Evolutionary conservation across 257 asterid genomes (phyloP), one percentile per base, ranked within the genome.

Genomic region (Solanum piurae): DNA sequence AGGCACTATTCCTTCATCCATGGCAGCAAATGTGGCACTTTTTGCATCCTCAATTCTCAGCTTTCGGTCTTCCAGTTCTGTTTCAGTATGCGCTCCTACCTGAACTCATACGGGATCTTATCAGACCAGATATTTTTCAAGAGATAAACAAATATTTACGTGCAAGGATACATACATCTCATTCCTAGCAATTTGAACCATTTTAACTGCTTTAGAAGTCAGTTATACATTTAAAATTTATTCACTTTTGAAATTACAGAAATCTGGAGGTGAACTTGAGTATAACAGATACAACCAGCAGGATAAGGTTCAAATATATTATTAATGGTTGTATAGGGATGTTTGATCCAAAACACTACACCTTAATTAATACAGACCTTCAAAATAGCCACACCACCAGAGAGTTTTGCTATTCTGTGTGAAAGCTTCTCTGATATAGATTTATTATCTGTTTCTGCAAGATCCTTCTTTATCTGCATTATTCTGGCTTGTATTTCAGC

Each of bases 401-500:
- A 93, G 75, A 97, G 98, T 92, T 95, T 97, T 74, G 99, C 99
- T 33, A 97, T 91, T 87, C 99, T 95, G 89, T 90, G 91, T 23
- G 96, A 91, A n/a, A 97, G 96, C 93, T 94, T 96, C 90, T 92
- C 93, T 44, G 93, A 91, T 38, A 93, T 71, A 91, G 93, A 87
- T 86, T 91, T 92, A 93, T 88, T 94, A 34, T 97, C 99, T 52
- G 97, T 94, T 87, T 94, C 98, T 27, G 96, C 94, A 87, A 96
- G 94, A 92, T 93, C 98, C 92, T 94, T 94, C 91, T 97, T 97
- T 88, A 97, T 93, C 92, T 97, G 99, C 94, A 91, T 89, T 33
- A 96, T 93, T 93, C 99, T 95, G 89, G 98, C 99, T 88, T 97
- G 95, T 86, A 93, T 92, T 93, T 97, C 99, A 86, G 96, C 95